Percentiles rank a stretch among this genome's conserved stretches.
Evolutionary conservation across 805 yeast genomes (phyloP).

Genomic region (Candida orba): DNA sequence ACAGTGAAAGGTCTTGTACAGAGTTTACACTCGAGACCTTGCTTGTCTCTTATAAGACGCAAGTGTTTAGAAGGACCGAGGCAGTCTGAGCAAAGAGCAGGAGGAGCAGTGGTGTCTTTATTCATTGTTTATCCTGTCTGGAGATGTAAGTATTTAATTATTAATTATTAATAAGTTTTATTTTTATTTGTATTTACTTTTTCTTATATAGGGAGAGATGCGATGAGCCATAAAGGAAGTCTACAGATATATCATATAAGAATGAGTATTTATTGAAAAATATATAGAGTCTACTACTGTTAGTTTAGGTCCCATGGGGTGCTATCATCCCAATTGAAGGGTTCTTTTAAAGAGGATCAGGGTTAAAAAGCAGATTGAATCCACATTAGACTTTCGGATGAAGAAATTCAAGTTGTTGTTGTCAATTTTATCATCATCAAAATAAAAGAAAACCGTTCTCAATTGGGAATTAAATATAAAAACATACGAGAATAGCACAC

Average conservation of each 20-base stretch:
- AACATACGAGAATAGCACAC: too few species aligned
- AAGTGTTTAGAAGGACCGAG: slow-evolving; percentile 59
- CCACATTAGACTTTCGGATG: slow-evolving; percentile 60
- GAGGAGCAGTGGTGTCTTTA: slow-evolving; percentile 23
- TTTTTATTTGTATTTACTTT: not conserved
- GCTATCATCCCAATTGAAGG: not conserved
- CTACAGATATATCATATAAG: too few species aligned
- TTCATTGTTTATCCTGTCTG: too few species aligned
- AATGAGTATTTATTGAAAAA: too few species aligned
- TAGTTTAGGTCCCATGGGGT: too few species aligned
- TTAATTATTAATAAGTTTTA: too few species aligned
- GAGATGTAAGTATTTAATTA: too few species aligned
- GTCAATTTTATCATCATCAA: slow-evolving; percentile 34
- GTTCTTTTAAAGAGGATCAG: slow-evolving; percentile 31
- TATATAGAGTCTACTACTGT: not conserved
- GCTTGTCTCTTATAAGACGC: slow-evolving; percentile 61
- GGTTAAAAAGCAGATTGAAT: slow-evolving; percentile 66
- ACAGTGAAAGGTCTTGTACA: slow-evolving; percentile 83
- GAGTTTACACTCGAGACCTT: slow-evolving; percentile 77
- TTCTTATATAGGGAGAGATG: not conserved
- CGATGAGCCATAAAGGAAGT: too few species aligned
- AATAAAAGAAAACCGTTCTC: not conserved
- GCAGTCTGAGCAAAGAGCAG: slow-evolving; percentile 69
- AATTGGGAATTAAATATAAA: too few species aligned
- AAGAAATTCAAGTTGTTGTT: slow-evolving; percentile 59